A percentile compares a stretch with the other conserved stretches of the same genome.
phyloP scores from a whole-genome alignment of 352 stramenopile genomes.

The Elongisporangium anandrum region DNA sequence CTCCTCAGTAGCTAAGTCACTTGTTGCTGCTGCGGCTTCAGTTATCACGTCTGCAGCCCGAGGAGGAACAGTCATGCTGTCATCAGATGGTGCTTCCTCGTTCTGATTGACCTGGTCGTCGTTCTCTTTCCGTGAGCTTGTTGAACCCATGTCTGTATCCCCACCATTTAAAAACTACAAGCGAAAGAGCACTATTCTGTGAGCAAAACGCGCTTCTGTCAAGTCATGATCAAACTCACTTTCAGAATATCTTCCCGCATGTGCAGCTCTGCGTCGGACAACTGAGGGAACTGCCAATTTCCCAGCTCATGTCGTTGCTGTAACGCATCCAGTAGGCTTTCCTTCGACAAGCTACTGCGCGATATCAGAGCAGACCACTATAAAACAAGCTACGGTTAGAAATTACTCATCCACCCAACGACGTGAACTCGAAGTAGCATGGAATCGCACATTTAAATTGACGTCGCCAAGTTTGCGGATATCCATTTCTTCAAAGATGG shows the following conservation, averaged over 20 bases:
- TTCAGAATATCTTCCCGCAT: conserved; percentile 24
- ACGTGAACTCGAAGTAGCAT: neutral
- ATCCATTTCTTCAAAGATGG: conserved; percentile 42
- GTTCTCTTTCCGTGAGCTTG: neutral
- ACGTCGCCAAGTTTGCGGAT: conserved; percentile 40
- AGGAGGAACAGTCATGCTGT: neutral
- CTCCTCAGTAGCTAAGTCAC: neutral
- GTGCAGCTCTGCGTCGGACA: conserved; percentile 40
- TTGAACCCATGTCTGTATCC: neutral
- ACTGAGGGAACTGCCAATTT: conserved; percentile 38
- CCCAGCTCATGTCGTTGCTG: conserved; percentile 50
- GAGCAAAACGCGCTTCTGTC: too few species aligned
- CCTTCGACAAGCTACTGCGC: conserved; percentile 28
- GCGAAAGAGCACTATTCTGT: neutral
- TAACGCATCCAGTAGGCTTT: conserved; percentile 25
- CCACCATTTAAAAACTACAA: neutral
- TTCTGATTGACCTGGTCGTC: neutral
- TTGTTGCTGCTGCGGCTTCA: neutral
- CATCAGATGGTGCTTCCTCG: neutral
- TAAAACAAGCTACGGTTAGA: neutral
- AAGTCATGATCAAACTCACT: conserved; percentile 12
- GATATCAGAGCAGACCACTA: conserved; percentile 51
- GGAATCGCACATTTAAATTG: conserved; percentile 37
- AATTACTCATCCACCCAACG: neutral
- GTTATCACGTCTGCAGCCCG: neutral